Base-by-base conservation (phyloP, 768 basidiomycete species). In the Trametes elegans region DNA sequence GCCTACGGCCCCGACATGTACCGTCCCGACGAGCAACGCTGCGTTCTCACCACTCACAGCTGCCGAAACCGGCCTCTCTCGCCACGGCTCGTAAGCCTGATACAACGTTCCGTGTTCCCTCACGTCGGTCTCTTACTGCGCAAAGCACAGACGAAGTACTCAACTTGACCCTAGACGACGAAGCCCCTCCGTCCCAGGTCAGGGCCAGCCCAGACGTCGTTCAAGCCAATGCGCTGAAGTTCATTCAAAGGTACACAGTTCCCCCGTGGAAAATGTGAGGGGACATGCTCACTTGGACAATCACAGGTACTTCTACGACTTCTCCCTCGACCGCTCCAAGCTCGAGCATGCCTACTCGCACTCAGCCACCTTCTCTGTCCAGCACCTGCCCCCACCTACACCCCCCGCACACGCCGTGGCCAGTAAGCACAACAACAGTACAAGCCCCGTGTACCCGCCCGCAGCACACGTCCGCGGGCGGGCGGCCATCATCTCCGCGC, bases 291-390 rank as follows among this genome's bases (percentile, higher is more conserved):
- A n/a, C n/a, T n/a, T n/a, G n/a, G n/a, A n/a, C n/a, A n/a, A n/a
- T 14, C 18, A 8, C 43, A 68, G 64, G 16, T 68, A 59, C 49
- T 49, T 64, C 34, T 9, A 8, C 27, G 43, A 53, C 3, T 66
- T 64, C 53, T 50, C 57, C 26, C 18, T 18, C 19, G 62, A 68
- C 43, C 64, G 64, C 44, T 42, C 60, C 1, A 45, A 44, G 9
- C 58, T 68, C 4, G 64, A 58, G 5, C 34, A 47, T 26, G 64
- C 65, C 11, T 68, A 68, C 52, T 60, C 63, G 0, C 63, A 44
- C 28, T 18, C 38, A 10, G 66, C 64, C 5, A 62, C 55, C 4
- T 63, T 68, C 42, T 68, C 67, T 16, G 28, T 58, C n/a, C 60
- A 48, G n/a, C 23, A 28, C 19, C 38, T 40, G 32, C 38, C 32